Evolutionary conservation across 169 alveolate genomes (phyloP).

Genomic region (Plasmodium coatneyi): DNA sequence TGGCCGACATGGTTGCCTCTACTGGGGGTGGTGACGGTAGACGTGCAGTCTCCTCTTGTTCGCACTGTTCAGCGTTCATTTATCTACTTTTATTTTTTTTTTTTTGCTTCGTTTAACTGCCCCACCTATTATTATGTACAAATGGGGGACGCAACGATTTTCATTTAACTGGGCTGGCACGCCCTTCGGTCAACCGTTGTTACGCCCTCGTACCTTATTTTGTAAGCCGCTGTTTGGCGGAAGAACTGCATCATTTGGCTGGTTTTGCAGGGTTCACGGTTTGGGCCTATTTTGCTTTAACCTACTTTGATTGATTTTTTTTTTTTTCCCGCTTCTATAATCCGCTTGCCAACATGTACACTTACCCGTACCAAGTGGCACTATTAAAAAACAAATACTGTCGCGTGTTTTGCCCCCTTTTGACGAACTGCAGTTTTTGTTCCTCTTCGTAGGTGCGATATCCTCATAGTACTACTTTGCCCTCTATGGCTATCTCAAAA

Average conservation of each 20-base stretch:
- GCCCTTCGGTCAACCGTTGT: neutral
- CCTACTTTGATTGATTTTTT: neutral
- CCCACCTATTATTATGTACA: neutral
- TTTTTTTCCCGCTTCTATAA: neutral
- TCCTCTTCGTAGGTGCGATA: neutral
- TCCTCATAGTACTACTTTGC: neutral
- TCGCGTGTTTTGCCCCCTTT: neutral
- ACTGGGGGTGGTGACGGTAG: constrained; percentile 60
- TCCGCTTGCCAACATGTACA: neutral
- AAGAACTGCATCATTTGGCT: neutral
- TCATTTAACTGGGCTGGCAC: neutral
- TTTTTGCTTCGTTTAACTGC: neutral
- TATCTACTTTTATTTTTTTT: neutral
- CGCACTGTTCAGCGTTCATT: constrained; percentile 22
- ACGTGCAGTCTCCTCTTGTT: neutral
- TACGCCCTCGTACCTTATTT: neutral
- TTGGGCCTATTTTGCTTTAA: neutral
- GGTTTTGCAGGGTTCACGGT: neutral
- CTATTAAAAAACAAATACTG: neutral
- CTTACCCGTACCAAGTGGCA: neutral
- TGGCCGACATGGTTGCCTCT: constrained; percentile 76
- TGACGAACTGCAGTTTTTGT: neutral
- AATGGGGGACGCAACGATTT: neutral
- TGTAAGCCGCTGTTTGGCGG: neutral
- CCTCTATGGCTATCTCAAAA: neutral